Conservation (phyloP, 2,329 filamentous ascomycete genomes). For the Alternaria consortialis region DNA sequence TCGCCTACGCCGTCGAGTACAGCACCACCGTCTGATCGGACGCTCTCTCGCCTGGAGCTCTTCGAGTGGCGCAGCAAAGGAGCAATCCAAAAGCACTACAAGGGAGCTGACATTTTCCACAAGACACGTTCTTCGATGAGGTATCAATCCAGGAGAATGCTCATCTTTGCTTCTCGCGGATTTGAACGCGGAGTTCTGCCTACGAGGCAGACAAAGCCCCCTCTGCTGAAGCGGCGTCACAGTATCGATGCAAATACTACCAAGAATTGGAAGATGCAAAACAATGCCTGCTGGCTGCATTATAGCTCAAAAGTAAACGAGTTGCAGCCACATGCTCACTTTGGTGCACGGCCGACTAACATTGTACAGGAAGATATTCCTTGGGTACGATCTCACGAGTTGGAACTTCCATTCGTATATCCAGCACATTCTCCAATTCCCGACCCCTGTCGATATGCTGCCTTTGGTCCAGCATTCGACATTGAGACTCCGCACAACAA, state of each 20-base stretch:
- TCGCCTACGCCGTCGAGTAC: not conserved
- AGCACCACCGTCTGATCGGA: not conserved
- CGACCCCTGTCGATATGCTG: conserved; percentile 18
- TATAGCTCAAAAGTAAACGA: not conserved
- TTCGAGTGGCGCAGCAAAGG: not conserved
- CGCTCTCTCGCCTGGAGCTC: not conserved
- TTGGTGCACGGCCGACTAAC: not conserved
- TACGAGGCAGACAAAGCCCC: conserved; percentile 19
- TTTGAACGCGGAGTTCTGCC: conserved; percentile 23
- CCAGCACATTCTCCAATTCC: conserved; percentile 1
- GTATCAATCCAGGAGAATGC: conserved; percentile 6
- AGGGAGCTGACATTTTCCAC: conserved; percentile 7
- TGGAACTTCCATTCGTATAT: not conserved
- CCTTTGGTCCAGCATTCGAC: not conserved
- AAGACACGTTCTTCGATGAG: conserved; percentile 21
- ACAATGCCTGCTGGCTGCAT: not conserved
- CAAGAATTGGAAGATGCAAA: not conserved
- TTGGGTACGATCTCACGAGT: not conserved
- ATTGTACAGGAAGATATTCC: not conserved
- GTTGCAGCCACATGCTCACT: not conserved
- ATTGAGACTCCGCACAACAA: conserved; percentile 3
- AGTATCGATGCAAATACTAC: conserved; percentile 32
- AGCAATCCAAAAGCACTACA: conserved; percentile 1
- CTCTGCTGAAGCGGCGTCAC: conserved; percentile 29
- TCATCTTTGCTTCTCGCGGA: conserved; percentile 25